Evolutionary conservation across 2,329 filamentous ascomycete species (phyloP).

Genomic region (Plenodomus tracheiphilus): DNA sequence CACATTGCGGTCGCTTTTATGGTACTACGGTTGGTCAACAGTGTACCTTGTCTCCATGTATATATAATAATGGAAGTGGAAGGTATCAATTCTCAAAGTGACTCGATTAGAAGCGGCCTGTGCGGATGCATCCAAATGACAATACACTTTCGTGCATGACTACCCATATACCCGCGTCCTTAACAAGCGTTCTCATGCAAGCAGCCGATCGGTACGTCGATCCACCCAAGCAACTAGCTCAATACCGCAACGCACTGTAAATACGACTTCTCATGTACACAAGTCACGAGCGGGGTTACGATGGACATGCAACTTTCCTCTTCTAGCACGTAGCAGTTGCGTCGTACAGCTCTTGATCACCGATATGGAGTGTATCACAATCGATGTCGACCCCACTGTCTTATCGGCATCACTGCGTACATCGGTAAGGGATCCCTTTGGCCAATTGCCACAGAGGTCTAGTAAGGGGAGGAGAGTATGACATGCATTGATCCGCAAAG

Average conservation of each 20-base stretch:
- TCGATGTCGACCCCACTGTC: background rate
- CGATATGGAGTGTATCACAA: background rate
- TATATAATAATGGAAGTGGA: background rate
- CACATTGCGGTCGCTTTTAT: background rate
- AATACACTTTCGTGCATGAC: background rate
- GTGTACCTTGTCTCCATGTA: background rate
- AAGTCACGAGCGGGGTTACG: background rate
- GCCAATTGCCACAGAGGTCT: background rate
- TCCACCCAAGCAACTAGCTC: background rate
- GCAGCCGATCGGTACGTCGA: background rate
- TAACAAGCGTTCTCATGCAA: background rate
- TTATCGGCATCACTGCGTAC: background rate
- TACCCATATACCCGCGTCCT: background rate
- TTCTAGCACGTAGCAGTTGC: too few relatives aligned
- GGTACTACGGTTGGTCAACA: background rate
- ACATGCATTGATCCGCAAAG: background rate
- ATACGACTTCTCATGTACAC: background rate
- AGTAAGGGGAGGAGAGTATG: background rate
- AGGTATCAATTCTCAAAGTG: background rate
- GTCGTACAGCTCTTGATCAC: background rate
- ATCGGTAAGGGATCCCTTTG: background rate
- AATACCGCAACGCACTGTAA: background rate
- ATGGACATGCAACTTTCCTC: background rate
- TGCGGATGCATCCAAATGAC: background rate
- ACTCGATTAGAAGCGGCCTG: background rate